Evolutionary conservation across 2,329 filamentous ascomycete species (phyloP), one percentile per base, ranked within the genome.

Genomic region (Thelonectria rubi): DNA sequence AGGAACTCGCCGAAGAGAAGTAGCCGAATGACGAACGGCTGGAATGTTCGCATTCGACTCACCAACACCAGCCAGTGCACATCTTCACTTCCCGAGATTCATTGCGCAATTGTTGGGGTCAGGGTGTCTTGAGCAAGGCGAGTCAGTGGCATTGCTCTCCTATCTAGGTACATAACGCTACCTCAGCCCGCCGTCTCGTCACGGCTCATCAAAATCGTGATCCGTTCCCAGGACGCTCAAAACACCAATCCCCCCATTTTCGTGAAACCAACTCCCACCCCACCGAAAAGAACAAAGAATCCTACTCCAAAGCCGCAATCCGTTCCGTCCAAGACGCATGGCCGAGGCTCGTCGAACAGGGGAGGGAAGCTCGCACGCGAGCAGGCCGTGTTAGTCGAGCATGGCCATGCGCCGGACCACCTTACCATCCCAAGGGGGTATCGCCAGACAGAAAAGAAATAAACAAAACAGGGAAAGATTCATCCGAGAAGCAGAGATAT

Each of bases 381-480:
- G 34, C 34, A 32, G 17, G 26, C 26, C 45, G 30, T 48, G 32
- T 40, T 12, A 15, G n/a, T 14, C 56, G 32, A 18, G 37, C 47
- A 45, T 39, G 11, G 43, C 45, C 24, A 34, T 37, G 50, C 48
- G 64, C 50, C 50, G 63, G 58, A 67, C 63, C 68, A 66, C 69
- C 69, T 30, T 61, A 50, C 58, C 63, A 49, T 70, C 62, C 63
- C 62, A 65, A 74, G 66, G 69, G 74, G 74, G 74, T 76, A 76
- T 76, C 74, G 70, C 72, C 72, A 48, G 65, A 69, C 57, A 66
- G 71, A 69, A 75, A 75, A 65, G 59, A 69, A 74, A 74, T 54
- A 54, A 68, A 60, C 62, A 47, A 30, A 32, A 47, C 5, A 30
- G 58, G 65, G 63, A 62, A 52, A 37, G 15, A 14, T 64, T 62